Evolutionary conservation across 768 basidiomycete genomes (phyloP).

Genomic region (Leccinum imitatum): DNA sequence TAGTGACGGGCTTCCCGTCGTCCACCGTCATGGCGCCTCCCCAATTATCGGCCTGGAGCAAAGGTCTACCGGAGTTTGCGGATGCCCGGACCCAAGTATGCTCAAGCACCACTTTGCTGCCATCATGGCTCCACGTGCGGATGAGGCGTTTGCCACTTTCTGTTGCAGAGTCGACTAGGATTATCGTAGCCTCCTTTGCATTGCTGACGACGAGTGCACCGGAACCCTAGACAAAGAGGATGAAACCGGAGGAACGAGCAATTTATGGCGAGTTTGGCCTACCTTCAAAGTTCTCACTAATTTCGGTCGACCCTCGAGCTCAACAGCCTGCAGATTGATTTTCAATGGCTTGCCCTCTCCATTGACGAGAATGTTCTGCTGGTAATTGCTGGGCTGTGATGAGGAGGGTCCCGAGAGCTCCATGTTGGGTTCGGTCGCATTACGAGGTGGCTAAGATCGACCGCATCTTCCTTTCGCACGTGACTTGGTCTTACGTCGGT

Average conservation of each 20-base stretch:
- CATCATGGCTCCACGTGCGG: conserved; percentile 55
- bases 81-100: conserved; percentile 53
- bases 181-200: conserved; percentile 52
- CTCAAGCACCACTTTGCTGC: conserved; percentile 48
- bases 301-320: conserved; percentile 48
- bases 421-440: conserved; percentile 15
- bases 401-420: conserved; percentile 20
- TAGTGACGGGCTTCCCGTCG: conserved; percentile 33
- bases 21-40: conserved; percentile 41
- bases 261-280: conserved; percentile 12
- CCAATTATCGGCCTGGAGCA: conserved; percentile 52
- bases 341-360: conserved; percentile 42
- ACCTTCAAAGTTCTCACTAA: conserved; percentile 53
- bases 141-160: conserved; percentile 56
- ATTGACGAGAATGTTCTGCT: conserved; percentile 38
- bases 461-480: background rate
- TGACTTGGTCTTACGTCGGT: conserved; percentile 6
- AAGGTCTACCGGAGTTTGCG: conserved; percentile 40
- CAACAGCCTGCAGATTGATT: conserved; percentile 59
- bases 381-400: conserved; percentile 14
- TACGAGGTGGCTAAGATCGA: background rate
- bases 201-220: conserved; percentile 55
- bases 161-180: conserved; percentile 56
- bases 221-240: conserved; percentile 41
- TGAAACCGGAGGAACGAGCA: conserved; percentile 1